Conservation (phyloP, 2,329 filamentous ascomycete species). For the Colletotrichum sansevieriae region DNA sequence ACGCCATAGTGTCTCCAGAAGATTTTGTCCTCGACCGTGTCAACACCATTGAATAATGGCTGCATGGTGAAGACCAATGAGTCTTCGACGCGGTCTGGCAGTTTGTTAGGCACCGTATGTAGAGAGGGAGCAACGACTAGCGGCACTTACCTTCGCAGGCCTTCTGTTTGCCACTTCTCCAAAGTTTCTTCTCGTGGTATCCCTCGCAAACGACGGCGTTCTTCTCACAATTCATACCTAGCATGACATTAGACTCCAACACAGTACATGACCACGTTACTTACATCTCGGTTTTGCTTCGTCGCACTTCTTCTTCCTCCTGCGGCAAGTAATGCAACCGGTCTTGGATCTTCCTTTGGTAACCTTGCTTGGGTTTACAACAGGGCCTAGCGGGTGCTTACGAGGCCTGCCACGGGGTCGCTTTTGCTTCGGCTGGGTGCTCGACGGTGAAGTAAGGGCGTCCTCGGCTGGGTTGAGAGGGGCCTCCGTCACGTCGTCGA, state of each 20-base stretch:
- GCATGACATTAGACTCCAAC: constrained; percentile 41
- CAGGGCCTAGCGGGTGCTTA: constrained; percentile 79
- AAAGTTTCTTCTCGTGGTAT: constrained; percentile 87
- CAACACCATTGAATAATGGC: constrained; percentile 83
- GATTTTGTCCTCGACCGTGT: constrained; percentile 81
- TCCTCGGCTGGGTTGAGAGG: constrained; percentile 48
- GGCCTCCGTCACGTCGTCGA: constrained; percentile 65
- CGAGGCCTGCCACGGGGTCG: constrained; percentile 83
- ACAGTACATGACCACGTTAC: constrained; percentile 45
- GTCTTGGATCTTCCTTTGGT: constrained; percentile 83
- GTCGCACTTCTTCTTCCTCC: constrained; percentile 80
- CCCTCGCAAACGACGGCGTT: constrained; percentile 93
- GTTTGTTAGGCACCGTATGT: constrained; percentile 4
- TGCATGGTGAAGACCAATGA: constrained; percentile 65
- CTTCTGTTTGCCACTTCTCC: constrained; percentile 87
- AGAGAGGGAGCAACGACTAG: background rate
- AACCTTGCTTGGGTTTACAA: constrained; percentile 72
- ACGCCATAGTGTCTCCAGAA: constrained; percentile 88
- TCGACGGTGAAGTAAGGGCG: constrained; percentile 38
- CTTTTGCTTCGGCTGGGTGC: constrained; percentile 61
- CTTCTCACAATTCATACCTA: constrained; percentile 90
- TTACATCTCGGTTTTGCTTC: constrained; percentile 76
- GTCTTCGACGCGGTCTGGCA: constrained; percentile 32
- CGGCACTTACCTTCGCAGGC: constrained; percentile 72
- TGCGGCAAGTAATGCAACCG: constrained; percentile 76